phyloP scores from a whole-genome alignment of 225 moss, liverwort and hornwort genomes.

The Marchantia polymorpha region DNA sequence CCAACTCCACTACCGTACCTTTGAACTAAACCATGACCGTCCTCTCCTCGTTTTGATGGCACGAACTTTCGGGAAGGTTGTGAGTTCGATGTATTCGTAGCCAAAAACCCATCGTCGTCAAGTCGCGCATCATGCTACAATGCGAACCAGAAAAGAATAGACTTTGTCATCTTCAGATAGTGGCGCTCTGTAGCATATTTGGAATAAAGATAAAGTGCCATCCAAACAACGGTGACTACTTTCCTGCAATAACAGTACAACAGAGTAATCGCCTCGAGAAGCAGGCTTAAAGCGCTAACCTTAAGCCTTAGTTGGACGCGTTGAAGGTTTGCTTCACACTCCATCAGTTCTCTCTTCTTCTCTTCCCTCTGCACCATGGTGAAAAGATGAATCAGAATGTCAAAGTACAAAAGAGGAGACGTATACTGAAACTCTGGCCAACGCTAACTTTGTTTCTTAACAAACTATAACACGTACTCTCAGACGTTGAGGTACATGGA shows the following conservation, averaged over 20 bases:
- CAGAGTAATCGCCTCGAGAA: not conserved
- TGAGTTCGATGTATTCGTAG: constrained; percentile 31
- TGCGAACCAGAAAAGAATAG: not conserved
- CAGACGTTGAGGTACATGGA: not conserved
- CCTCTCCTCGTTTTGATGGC: constrained; percentile 44
- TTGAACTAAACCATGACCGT: constrained; percentile 47
- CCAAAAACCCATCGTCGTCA: constrained; percentile 61
- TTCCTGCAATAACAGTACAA: not conserved
- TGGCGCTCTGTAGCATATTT: no score
- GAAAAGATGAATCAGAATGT: not conserved
- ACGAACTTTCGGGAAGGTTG: constrained; percentile 53
- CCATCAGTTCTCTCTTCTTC: constrained; percentile 90
- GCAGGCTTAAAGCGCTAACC: constrained; percentile 31
- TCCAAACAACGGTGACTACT: not conserved
- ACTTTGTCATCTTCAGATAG: not conserved
- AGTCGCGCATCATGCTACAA: constrained; percentile 68
- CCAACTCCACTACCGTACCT: constrained; percentile 41
- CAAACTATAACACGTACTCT: no score
- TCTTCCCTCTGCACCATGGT: constrained; percentile 73
- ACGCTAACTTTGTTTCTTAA: not conserved
- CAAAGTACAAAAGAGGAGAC: not conserved
- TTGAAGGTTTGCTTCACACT: constrained; percentile 84
- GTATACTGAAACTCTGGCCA: not conserved
- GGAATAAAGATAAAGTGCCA: no score
- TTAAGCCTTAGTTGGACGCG: constrained; percentile 82